Conservation (phyloP, 2,329 filamentous ascomycete genomes). For the Stemphylium vesicarium region DNA sequence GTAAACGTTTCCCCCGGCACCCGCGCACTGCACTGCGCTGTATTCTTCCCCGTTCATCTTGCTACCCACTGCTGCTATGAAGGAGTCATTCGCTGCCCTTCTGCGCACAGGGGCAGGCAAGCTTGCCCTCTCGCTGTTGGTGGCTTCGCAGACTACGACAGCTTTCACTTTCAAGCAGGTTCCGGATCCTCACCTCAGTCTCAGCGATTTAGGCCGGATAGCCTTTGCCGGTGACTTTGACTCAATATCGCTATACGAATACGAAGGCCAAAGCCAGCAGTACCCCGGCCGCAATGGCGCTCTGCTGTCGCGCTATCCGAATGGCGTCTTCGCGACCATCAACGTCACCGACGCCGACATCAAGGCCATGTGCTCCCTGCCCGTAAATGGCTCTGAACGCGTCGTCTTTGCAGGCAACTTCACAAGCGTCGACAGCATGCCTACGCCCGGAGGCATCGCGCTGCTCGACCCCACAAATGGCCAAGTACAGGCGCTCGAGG, state of each 20-base stretch:
- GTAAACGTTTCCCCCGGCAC: conserved; percentile 14
- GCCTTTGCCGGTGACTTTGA: conserved; percentile 89
- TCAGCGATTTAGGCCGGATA: conserved; percentile 78
- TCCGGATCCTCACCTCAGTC: conserved; percentile 76
- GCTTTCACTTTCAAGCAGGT: conserved; percentile 63
- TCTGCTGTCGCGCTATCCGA: conserved; percentile 81
- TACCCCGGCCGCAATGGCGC: conserved; percentile 75
- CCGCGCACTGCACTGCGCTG: conserved; percentile 15
- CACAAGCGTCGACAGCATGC: conserved; percentile 79
- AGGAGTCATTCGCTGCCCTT: conserved; percentile 46
- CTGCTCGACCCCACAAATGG: conserved; percentile 77
- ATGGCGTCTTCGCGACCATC: conserved; percentile 79
- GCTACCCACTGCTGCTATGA: conserved; percentile 43
- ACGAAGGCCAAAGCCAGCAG: conserved; percentile 76
- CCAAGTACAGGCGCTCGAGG: conserved; percentile 74
- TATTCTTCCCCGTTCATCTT: conserved; percentile 31
- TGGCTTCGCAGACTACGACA: conserved; percentile 30
- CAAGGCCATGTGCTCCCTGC: conserved; percentile 83
- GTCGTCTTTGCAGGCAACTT: conserved; percentile 94
- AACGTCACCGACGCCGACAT: conserved; percentile 83
- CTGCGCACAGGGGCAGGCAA: conserved; percentile 47
- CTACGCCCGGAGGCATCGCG: conserved; percentile 78
- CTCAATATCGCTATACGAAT: conserved; percentile 89
- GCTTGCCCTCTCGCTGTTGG: conserved; percentile 44
- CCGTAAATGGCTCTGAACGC: conserved; percentile 71